Percentiles rank a stretch among this genome's conserved stretches.
Conservation (phyloP, 2,329 filamentous ascomycete species). For the Incumbomyces delicatus region DNA sequence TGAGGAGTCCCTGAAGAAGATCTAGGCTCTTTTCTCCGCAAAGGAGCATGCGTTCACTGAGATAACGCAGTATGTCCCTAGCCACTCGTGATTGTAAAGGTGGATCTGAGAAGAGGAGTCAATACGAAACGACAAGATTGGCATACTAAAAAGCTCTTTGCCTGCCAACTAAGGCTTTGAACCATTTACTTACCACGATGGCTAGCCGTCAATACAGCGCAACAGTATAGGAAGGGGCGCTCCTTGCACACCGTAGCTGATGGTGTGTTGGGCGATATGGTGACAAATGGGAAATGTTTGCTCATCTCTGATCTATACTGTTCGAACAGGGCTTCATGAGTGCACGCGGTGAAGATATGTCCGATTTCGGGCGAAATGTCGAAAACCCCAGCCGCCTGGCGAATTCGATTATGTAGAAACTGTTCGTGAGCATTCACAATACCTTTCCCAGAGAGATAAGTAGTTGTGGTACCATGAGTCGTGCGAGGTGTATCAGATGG, state of each 20-base stretch:
- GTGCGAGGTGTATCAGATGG: background rate
- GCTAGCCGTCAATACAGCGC: constrained; percentile 25
- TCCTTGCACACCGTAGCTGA: constrained; percentile 16
- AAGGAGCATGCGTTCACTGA: constrained; percentile 26
- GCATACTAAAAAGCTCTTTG: no score
- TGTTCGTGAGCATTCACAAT: background rate
- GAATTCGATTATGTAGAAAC: background rate
- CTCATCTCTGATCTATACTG: constrained; percentile 18
- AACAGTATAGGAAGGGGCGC: constrained; percentile 29
- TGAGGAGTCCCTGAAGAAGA: constrained; percentile 13
- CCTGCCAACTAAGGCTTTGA: no score
- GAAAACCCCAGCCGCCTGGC: background rate
- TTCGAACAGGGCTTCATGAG: constrained; percentile 13
- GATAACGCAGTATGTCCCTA: constrained; percentile 22
- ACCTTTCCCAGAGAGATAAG: background rate
- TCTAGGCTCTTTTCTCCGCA: constrained; percentile 29
- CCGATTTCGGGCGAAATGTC: constrained; percentile 1
- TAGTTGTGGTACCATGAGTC: background rate
- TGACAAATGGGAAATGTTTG: constrained; percentile 23
- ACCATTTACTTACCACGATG: constrained; percentile 8
- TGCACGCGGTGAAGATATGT: background rate
- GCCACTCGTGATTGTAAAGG: constrained; percentile 21
- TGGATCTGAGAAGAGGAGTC: constrained; percentile 9
- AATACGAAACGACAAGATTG: no score
- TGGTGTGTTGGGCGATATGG: constrained; percentile 16